phyloP scores from a whole-genome alignment of 176 grass and related monocot genomes.

The Hordeum marinum region DNA sequence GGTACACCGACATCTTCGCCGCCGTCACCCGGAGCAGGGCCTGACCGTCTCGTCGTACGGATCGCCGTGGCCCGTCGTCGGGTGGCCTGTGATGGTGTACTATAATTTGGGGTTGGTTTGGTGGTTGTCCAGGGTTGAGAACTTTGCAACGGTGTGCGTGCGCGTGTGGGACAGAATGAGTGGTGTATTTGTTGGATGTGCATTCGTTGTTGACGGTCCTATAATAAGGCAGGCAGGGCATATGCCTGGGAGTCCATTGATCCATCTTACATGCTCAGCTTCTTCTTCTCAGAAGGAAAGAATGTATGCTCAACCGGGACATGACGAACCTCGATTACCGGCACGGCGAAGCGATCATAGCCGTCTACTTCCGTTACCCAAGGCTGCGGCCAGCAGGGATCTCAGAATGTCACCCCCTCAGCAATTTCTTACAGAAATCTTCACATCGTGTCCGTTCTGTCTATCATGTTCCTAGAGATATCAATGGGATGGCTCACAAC shows the following conservation, averaged over 20 bases:
- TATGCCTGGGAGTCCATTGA: background rate
- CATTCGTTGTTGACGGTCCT: conserved; percentile 27
- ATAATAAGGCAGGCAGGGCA: background rate
- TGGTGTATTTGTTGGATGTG: conserved; percentile 14
- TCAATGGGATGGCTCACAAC: too few relatives aligned
- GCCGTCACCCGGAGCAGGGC: conserved; percentile 56
- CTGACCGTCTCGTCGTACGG: background rate
- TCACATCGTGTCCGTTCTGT: too few relatives aligned
- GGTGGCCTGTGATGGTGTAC: background rate
- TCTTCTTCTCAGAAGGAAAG: too few relatives aligned
- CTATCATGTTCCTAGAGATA: too few relatives aligned
- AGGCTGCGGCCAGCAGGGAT: too few relatives aligned
- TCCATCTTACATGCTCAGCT: background rate
- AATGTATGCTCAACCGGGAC: too few relatives aligned
- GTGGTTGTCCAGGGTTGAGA: background rate
- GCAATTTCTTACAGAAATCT: too few relatives aligned
- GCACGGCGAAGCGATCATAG: too few relatives aligned
- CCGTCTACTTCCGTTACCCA: too few relatives aligned
- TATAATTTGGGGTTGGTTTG: background rate
- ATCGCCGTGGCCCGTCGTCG: background rate
- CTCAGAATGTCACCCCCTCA: too few relatives aligned
- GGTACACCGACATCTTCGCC: conserved; percentile 77
- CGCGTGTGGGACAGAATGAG: background rate
- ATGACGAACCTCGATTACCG: too few relatives aligned
- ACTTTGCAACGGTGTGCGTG: background rate